Evolutionary conservation across 2,329 filamentous ascomycete genomes (phyloP).

Genomic region (Phyllosticta citribraziliensis): DNA sequence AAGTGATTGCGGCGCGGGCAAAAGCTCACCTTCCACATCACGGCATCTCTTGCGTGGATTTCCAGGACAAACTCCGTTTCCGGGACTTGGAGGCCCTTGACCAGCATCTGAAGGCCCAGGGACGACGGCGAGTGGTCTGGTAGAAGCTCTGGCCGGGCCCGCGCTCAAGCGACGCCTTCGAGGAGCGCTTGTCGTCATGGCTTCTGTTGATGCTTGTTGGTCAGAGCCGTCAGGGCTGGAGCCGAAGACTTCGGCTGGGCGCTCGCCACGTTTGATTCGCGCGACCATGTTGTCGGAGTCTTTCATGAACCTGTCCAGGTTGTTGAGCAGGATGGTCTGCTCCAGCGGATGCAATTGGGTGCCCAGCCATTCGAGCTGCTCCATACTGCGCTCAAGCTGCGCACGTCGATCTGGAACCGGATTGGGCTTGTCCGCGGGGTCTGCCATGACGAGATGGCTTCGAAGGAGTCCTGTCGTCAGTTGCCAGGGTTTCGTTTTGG

Average conservation of each 20-base stretch:
- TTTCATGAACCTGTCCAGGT: slow-evolving; percentile 8
- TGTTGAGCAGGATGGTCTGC: slow-evolving; percentile 8
- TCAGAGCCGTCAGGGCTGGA: not conserved
- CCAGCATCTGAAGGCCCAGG: not conserved
- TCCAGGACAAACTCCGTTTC: not conserved
- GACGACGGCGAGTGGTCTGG: not conserved
- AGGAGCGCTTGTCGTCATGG: not conserved
- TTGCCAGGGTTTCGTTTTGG: too few species aligned
- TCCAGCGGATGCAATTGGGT: slow-evolving; percentile 5
- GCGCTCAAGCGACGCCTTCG: slow-evolving; percentile 7
- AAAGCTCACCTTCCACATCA: not conserved
- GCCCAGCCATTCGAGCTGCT: slow-evolving; percentile 8
- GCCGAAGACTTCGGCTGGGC: slow-evolving; percentile 7
- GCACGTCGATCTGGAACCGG: not conserved
- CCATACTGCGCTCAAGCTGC: slow-evolving; percentile 2
- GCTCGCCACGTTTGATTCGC: slow-evolving; percentile 8
- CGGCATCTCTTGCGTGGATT: slow-evolving; percentile 3
- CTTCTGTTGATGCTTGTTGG: too few species aligned
- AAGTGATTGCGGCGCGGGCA: not conserved
- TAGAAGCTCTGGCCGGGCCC: not conserved
- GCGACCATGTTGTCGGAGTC: slow-evolving; percentile 2
- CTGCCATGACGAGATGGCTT: slow-evolving; percentile 1
- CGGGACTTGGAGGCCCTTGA: not conserved
- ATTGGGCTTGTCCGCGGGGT: not conserved
- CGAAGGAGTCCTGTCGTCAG: not conserved